phyloP scores from a whole-genome alignment of 1,139 yeast genomes.

The Suhomyces maxii region DNA sequence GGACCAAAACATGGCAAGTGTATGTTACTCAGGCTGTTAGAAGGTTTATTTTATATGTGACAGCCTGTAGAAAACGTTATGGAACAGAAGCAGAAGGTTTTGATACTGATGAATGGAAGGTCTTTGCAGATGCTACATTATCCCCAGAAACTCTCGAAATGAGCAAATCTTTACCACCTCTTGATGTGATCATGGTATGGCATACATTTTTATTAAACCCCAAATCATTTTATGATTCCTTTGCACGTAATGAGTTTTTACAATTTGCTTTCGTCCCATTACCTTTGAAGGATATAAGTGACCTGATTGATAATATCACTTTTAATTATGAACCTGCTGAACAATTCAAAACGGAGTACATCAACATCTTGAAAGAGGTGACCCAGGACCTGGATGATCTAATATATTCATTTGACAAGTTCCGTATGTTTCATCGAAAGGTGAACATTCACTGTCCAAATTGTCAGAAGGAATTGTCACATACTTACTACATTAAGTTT shows the following conservation, averaged over 20 bases:
- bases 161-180: conserved; percentile 27
- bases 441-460: conserved; percentile 20
- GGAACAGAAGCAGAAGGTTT: not conserved
- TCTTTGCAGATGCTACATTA: not conserved
- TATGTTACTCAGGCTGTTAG: conserved; percentile 31
- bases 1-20: conserved; percentile 25
- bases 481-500: conserved; percentile 16
- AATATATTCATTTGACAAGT: conserved; percentile 1
- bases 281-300: conserved; percentile 25
- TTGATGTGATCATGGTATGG: conserved; percentile 44
- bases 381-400: conserved; percentile 2
- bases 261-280: conserved; percentile 26
- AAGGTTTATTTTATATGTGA: conserved; percentile 30
- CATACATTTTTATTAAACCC: conserved; percentile 35
- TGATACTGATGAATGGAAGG: not conserved
- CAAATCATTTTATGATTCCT: conserved; percentile 28
- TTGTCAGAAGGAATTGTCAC: conserved; percentile 13
- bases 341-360: conserved; percentile 4
- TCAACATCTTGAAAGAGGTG: conserved; percentile 5
- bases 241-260: conserved; percentile 23
- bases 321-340: conserved; percentile 20
- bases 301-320: conserved; percentile 22
- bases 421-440: conserved; percentile 7
- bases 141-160: not conserved
- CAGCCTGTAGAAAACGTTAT: conserved; percentile 15